These are phyloP conservation scores for Lichtheimia hyalospora DNA, from an alignment of 371 early-diverging fungal genomes.

Conservation along the genomic window DNA sequence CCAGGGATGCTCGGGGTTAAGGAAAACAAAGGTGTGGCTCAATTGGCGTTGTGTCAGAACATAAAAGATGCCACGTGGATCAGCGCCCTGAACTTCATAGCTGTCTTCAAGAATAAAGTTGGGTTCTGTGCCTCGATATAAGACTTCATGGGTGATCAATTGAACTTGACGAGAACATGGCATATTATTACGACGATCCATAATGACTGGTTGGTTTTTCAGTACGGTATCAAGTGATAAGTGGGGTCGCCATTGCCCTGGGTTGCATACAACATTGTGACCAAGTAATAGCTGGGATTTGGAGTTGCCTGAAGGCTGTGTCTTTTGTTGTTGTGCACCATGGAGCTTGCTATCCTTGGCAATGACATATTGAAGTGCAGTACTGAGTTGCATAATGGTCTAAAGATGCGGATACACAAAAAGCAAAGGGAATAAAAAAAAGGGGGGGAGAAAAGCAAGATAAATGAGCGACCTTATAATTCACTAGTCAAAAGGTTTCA, in stretches of 20 bases:
- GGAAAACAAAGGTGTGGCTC: conserved; percentile 63
- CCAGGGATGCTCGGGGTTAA: conserved; percentile 59
- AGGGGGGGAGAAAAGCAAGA: neutral
- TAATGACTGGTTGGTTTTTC: conserved; percentile 16
- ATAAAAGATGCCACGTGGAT: conserved; percentile 66
- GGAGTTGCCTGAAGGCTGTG: neutral
- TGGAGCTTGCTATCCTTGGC: conserved; percentile 3
- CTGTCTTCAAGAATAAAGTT: conserved; percentile 50
- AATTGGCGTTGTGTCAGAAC: conserved; percentile 56
- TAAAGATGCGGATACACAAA: neutral
- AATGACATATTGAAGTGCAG: conserved; percentile 11
- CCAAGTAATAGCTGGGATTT: conserved; percentile 8
- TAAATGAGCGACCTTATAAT: no score
- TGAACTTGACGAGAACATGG: conserved; percentile 11
- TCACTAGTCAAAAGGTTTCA: no score
- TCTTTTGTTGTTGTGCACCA: conserved; percentile 5
- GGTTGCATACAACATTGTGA: conserved; percentile 8
- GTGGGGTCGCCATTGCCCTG: conserved; percentile 23
- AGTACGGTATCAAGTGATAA: conserved; percentile 24
- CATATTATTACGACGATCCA: conserved; percentile 3
- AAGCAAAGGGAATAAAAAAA: neutral
- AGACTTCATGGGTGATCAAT: conserved; percentile 26
- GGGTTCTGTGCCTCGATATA: conserved; percentile 39
- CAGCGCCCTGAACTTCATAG: conserved; percentile 56
- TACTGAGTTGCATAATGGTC: conserved; percentile 11